Evolutionary conservation across 1,139 yeast species (phyloP), one percentile per base, ranked within the genome.

Genomic region (Taphrina wiesneri): DNA sequence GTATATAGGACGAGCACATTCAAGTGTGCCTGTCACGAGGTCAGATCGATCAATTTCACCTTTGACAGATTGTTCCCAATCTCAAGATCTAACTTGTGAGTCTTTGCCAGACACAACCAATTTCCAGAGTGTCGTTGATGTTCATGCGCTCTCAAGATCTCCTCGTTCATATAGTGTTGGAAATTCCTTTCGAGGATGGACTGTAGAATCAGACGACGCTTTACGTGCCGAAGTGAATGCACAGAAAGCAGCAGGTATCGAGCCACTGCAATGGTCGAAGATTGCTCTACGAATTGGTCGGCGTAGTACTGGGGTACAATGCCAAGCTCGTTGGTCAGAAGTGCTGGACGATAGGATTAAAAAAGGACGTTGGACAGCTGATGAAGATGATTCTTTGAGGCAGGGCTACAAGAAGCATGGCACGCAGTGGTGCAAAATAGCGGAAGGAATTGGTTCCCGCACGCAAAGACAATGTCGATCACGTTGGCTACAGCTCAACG

Each of bases 271-370:
- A 23, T 47, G 53, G 53, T 7, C 21, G 36, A 26, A 47, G 53
- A 47, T 47, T 47, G 26, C 34, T 4, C 53, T 15, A n/a, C 32
- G 21, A n/a, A 28, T 47, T 19, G 41, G 46, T 21, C 60, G 39
- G 4, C 80, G 97, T 73, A 92, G 96, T n/a, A n/a, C n/a, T 0
- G 97, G 91, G 74, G 97, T 91, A 75, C 97, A 92, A 77, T 92
- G 97, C 78, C 90, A 96, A 1, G 92, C 92, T 73, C 78, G 97
- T 71, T 92, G 90, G 75, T 85, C 87, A 19, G 98, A 92, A 73
- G 96, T 90, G 1, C 77, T 92, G 67, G 96, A 90, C 72, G 97
- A 97, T 1, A 82, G 77, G 71, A 86, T 93, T 2, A 85, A 86
- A 68, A 91, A 88, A 71, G 78, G 97, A 70, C 86, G 88, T 2